Evolutionary conservation across 257 asterid species (phyloP), one percentile per base, ranked within the genome.

Genomic region (Datura wrightii): DNA sequence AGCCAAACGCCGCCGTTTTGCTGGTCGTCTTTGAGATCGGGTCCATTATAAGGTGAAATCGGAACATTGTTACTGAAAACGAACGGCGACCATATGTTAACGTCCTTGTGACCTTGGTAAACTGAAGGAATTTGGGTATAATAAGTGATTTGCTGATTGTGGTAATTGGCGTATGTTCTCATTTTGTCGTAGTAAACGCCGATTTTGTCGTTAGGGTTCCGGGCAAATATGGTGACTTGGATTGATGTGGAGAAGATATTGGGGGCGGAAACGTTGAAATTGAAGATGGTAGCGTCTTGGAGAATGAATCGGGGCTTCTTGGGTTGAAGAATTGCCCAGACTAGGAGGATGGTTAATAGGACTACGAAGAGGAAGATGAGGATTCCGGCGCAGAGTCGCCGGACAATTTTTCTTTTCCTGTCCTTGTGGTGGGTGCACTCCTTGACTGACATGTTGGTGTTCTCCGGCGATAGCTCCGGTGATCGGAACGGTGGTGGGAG

Each of bases 241-340:
- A 96, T n/a, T 83, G 90, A 91, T 82, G 94, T 79, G 83, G 99
- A 90, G 85, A 96, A 91, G 89, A 93, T 88, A 90, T 93, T 93
- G 0, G 97, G 92, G 14, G 98, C 92, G 80, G 98, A 85, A 86
- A 94, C 94, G 94, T 90, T 92, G 89, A 97, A 93, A 89, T 85
- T 62, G 90, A 94, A 97, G 91, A 97, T 89, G 86, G 99, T 97
- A 84, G 98, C 99, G 90, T 97, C 98, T 72, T 94, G 97, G 90
- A 97, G 97, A 81, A 78, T 72, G 88, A 97, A 97, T 3, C 94
- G 89, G 52, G 99, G 98, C 65, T 93, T 94, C 16, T 85, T 89
- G 10, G 98, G 99, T 82, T 94, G 97, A 19, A 97, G 94, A 11
- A 92, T 79, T 60, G 97, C 97, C 98, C 98, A 92, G 1, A 87